These are phyloP conservation scores for Capsicum chinense DNA, from an alignment of 257 asterid species.

Conservation along the genomic window DNA sequence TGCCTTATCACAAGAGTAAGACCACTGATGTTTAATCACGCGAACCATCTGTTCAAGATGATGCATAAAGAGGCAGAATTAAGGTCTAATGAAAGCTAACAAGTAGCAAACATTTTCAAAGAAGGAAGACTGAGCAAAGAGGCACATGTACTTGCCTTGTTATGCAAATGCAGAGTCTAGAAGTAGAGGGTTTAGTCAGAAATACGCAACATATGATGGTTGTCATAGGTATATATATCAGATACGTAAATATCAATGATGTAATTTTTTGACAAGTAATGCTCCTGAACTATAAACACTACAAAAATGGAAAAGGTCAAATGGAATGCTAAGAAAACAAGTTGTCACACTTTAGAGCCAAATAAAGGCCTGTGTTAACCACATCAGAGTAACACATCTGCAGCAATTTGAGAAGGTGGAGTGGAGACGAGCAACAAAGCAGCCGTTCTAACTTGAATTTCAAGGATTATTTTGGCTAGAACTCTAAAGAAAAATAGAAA, in stretches of 20 bases:
- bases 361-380: neutral
- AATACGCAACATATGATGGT: neutral
- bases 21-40: slow-evolving; percentile 83
- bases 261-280: neutral
- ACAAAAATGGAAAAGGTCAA: slow-evolving; percentile 4
- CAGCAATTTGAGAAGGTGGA: neutral
- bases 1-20: slow-evolving; percentile 84
- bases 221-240: neutral
- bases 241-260: neutral
- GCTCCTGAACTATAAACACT: neutral
- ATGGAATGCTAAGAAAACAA: neutral
- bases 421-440: neutral
- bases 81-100: neutral
- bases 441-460: neutral
- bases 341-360: neutral
- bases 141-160: neutral
- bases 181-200: neutral
- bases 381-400: neutral
- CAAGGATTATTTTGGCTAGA: neutral
- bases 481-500: neutral
- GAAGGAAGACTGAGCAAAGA: neutral
- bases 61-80: slow-evolving; percentile 22
- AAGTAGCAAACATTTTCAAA: neutral
- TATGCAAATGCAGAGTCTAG: slow-evolving; percentile 1
- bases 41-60: slow-evolving; percentile 58